Evolutionary conservation across 192 early-diverging fungal species (phyloP).

Genomic region (Glomus cerebriforme): DNA sequence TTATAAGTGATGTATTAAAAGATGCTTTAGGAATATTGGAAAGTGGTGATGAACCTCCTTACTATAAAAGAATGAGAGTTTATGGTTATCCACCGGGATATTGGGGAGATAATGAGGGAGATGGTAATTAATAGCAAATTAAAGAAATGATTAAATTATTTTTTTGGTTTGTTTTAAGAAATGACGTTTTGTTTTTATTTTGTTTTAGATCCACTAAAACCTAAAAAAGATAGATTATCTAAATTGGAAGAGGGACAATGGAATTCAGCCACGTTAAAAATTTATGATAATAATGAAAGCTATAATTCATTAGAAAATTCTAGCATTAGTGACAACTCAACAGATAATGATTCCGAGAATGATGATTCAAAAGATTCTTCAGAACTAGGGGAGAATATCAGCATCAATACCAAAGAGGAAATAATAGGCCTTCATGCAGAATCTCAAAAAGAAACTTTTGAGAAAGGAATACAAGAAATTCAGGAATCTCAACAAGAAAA

Average conservation of each 20-base stretch:
- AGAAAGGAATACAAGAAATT: not conserved
- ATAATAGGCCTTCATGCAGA: not conserved
- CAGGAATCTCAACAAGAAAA: not conserved
- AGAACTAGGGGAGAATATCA: not conserved
- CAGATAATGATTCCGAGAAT: not conserved
- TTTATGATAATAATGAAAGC: not conserved
- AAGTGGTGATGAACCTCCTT: constrained; percentile 6
- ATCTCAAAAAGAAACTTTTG: not conserved
- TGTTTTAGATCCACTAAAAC: constrained; percentile 9
- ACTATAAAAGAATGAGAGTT: constrained; percentile 8
- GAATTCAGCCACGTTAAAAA: not conserved
- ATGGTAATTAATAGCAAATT: not conserved
- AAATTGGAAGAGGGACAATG: not conserved
- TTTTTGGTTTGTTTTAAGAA: not conserved
- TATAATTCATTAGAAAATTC: not conserved
- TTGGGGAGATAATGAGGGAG: constrained; percentile 9
- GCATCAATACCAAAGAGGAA: not conserved
- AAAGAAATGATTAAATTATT: not conserved
- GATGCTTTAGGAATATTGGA: constrained; percentile 15
- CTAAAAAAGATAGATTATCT: not conserved
- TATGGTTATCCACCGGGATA: constrained; percentile 21
- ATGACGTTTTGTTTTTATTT: not conserved
- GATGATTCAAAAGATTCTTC: not conserved
- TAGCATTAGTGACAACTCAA: not conserved
- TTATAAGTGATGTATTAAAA: constrained; percentile 18